Conservation (phyloP, 2,329 filamentous ascomycete species). For the Calonectria hongkongensis region DNA sequence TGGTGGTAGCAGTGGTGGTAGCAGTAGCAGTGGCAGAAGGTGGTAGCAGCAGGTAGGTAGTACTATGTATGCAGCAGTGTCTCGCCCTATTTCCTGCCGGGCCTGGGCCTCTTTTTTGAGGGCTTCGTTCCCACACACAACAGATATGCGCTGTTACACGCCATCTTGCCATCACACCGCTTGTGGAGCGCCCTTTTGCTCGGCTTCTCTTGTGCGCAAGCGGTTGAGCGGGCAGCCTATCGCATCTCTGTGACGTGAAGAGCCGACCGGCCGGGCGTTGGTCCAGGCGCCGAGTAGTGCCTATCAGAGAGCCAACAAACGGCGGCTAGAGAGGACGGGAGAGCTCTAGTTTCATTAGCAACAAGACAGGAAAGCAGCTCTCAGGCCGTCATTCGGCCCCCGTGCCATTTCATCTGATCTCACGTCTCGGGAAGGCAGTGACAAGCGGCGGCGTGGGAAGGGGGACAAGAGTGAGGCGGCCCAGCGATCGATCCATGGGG, state of each 20-base stretch:
- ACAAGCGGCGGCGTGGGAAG: background rate
- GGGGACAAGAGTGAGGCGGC: constrained; percentile 37
- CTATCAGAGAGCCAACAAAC: constrained; percentile 25
- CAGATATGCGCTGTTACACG: constrained; percentile 38
- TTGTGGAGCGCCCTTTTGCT: constrained; percentile 21
- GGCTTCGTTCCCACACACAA: constrained; percentile 14
- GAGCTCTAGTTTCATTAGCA: background rate
- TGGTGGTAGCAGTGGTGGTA: too few species aligned
- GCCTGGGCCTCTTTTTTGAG: background rate
- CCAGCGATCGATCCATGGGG: constrained; percentile 32
- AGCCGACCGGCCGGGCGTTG: constrained; percentile 9
- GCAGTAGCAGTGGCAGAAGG: too few species aligned
- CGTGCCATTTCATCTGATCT: constrained; percentile 1
- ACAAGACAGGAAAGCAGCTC: background rate
- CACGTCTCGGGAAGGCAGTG: background rate
- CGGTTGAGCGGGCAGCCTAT: constrained; percentile 32
- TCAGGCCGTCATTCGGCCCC: constrained; percentile 4
- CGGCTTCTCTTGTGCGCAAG: constrained; percentile 23
- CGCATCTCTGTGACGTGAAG: constrained; percentile 25
- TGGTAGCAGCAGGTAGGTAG: background rate
- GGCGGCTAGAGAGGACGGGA: constrained; percentile 9
- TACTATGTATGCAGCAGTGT: constrained; percentile 26
- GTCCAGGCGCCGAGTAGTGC: constrained; percentile 20
- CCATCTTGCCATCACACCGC: constrained; percentile 38
- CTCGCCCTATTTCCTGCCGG: constrained; percentile 34